Percentiles rank a stretch among this genome's conserved stretches.
These are phyloP conservation scores for Calonectria leucothoes DNA, from an alignment of 2,329 filamentous ascomycete species.

Conservation along the genomic window DNA sequence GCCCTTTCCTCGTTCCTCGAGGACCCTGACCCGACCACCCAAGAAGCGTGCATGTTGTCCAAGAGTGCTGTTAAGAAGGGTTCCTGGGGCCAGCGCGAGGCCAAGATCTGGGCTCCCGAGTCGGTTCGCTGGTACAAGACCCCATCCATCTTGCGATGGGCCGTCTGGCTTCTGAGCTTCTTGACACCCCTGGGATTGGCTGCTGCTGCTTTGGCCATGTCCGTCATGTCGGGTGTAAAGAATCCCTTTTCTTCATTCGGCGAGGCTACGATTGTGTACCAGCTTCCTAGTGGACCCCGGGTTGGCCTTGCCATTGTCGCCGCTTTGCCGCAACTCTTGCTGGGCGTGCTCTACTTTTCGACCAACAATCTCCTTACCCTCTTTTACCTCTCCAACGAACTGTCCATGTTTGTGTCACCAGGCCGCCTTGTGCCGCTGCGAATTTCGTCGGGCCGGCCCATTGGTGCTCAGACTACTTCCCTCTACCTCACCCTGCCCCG, in stretches of 20 bases:
- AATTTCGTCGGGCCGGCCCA: slow-evolving; percentile 57
- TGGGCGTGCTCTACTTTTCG: slow-evolving; percentile 60
- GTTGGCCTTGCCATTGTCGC: slow-evolving; percentile 52
- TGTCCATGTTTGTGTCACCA: slow-evolving; percentile 55
- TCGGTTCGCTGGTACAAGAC: slow-evolving; percentile 59
- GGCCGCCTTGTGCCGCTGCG: slow-evolving; percentile 49
- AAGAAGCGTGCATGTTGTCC: slow-evolving; percentile 57
- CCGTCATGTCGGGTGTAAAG: slow-evolving; percentile 45
- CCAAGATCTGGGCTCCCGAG: slow-evolving; percentile 55
- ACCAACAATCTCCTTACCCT: slow-evolving; percentile 60
- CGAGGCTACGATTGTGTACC: slow-evolving; percentile 50
- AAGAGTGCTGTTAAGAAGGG: slow-evolving; percentile 58
- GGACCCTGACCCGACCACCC: slow-evolving; percentile 57
- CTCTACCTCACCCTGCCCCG: slow-evolving; percentile 63
- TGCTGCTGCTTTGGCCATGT: slow-evolving; percentile 52
- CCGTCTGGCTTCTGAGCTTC: slow-evolving; percentile 54
- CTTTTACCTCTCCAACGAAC: slow-evolving; percentile 63
- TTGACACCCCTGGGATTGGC: slow-evolving; percentile 49
- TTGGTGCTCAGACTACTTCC: slow-evolving; percentile 58
- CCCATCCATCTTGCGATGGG: slow-evolving; percentile 57
- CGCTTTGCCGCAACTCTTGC: slow-evolving; percentile 60
- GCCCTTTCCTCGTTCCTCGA: slow-evolving; percentile 62
- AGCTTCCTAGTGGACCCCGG: slow-evolving; percentile 39
- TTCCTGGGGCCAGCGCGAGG: slow-evolving; percentile 56
- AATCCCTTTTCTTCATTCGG: slow-evolving; percentile 53